phyloP scores from a whole-genome alignment of 1,284 basidiomycete genomes.

The Naganishia sp. region DNA sequence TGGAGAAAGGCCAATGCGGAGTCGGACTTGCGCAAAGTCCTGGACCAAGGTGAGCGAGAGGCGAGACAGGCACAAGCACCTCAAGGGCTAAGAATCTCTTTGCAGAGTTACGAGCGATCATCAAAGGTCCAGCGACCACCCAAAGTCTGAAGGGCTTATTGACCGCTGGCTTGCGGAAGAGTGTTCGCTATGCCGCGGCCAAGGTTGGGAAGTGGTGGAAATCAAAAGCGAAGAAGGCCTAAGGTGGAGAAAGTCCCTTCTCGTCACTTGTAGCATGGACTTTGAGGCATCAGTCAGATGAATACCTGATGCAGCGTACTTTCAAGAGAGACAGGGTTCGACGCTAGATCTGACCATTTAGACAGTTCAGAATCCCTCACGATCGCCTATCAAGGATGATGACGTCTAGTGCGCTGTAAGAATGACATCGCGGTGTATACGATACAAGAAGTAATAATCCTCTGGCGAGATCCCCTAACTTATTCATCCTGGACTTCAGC shows the following conservation, averaged over 20 bases:
- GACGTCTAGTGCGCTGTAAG: neutral
- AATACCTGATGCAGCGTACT: no score
- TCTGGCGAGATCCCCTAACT: neutral
- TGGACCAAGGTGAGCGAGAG: slow-evolving; percentile 61
- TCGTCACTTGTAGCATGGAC: no score
- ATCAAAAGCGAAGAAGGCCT: slow-evolving; percentile 27
- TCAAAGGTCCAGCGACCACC: slow-evolving; percentile 75
- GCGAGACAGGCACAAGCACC: neutral
- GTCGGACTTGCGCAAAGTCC: slow-evolving; percentile 57
- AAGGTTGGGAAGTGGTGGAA: slow-evolving; percentile 82
- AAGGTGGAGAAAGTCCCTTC: neutral
- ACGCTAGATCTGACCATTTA: no score
- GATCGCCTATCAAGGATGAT: neutral
- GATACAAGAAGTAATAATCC: slow-evolving; percentile 17
- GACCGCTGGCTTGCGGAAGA: slow-evolving; percentile 78
- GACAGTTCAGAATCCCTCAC: no score
- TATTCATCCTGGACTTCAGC: slow-evolving; percentile 46
- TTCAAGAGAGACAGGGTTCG: no score
- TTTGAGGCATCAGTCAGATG: no score
- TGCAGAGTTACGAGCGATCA: slow-evolving; percentile 59
- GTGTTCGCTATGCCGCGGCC: slow-evolving; percentile 68
- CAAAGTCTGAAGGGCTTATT: slow-evolving; percentile 84
- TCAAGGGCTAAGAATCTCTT: neutral
- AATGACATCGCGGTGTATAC: slow-evolving; percentile 14
- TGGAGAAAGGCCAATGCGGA: slow-evolving; percentile 69